Conservation (phyloP, 1,139 yeast species). For the Maudiozyma humilis region DNA sequence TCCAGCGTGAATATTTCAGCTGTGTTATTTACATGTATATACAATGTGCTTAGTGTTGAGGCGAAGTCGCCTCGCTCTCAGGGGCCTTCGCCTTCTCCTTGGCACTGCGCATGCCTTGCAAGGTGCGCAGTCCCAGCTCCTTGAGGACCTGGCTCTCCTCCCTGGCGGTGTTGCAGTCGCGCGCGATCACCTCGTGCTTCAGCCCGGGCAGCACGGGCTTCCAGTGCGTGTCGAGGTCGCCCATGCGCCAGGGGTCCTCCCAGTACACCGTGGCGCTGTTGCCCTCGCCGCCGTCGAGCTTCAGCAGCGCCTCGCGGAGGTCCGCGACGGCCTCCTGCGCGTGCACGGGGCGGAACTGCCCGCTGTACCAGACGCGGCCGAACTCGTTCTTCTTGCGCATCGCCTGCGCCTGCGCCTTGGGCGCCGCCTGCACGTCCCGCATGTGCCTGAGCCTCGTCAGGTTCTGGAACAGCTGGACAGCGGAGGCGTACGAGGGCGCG, state of each 20-base stretch:
- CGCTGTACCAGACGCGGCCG: conserved; percentile 78
- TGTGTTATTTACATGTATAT: neutral
- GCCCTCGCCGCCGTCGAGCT: conserved; percentile 4
- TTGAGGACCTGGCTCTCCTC: conserved; percentile 29
- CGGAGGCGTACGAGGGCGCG: conserved; percentile 53
- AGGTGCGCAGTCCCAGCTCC: conserved; percentile 19
- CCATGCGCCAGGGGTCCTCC: conserved; percentile 85
- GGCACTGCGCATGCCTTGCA: neutral
- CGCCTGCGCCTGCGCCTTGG: conserved; percentile 55
- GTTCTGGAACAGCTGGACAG: conserved; percentile 68
- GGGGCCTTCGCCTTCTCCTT: neutral
- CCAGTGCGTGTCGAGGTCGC: conserved; percentile 39
- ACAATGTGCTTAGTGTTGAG: neutral
- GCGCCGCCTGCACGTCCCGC: conserved; percentile 53
- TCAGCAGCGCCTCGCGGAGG: conserved; percentile 54
- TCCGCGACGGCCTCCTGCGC: conserved; percentile 92
- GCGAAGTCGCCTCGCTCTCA: no score
- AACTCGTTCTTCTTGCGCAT: conserved; percentile 67
- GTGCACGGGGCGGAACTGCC: conserved; percentile 83
- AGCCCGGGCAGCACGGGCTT: conserved; percentile 19
- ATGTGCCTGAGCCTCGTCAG: conserved; percentile 63
- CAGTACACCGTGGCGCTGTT: conserved; percentile 45
- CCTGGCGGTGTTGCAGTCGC: conserved; percentile 24
- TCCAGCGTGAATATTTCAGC: neutral
- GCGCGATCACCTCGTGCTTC: conserved; percentile 21